Percentiles rank a stretch among this genome's conserved stretches.
Evolutionary conservation across 495 filamentous ascomycete species (phyloP).

Genomic region (Xylaria scruposa): DNA sequence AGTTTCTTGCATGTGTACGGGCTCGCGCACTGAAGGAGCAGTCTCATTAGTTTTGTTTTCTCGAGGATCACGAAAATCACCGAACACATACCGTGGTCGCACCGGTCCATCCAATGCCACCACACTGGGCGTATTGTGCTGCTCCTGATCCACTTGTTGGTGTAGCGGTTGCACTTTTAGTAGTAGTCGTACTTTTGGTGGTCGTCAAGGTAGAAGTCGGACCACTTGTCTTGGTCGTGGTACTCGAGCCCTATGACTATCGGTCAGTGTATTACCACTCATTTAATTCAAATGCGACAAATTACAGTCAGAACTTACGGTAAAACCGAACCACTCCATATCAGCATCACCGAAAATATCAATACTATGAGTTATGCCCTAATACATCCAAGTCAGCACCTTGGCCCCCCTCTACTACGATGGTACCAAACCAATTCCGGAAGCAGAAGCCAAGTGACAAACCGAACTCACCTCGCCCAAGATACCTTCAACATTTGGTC

Average conservation of each 20-base stretch:
- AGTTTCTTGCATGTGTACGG: conserved; percentile 40
- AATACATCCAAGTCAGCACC: not conserved
- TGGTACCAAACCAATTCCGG: not conserved
- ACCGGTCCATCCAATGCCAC: conserved; percentile 51
- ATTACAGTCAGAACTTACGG: conserved; percentile 6
- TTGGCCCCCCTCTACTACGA: not conserved
- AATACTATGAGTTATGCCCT: conserved; percentile 43
- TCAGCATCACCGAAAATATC: conserved; percentile 41
- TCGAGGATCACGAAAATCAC: not conserved
- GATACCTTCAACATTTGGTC: conserved; percentile 49
- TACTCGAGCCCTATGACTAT: not conserved
- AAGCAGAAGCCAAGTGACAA: not conserved
- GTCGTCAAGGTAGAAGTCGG: conserved; percentile 11
- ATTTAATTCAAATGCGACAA: not conserved
- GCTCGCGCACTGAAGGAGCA: conserved; percentile 37
- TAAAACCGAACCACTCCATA: conserved; percentile 44
- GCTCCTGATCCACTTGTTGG: not conserved
- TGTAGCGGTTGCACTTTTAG: conserved; percentile 1
- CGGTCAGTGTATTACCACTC: not conserved
- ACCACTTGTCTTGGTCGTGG: conserved; percentile 8
- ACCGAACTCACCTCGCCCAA: conserved; percentile 32
- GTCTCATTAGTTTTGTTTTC: not conserved
- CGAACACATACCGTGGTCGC: conserved; percentile 32
- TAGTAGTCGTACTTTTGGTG: not conserved
- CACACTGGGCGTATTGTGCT: conserved; percentile 52